These are phyloP conservation scores for Amaranthus tricolor DNA, from an alignment of 179 eudicot genomes.

Conservation along the genomic window DNA sequence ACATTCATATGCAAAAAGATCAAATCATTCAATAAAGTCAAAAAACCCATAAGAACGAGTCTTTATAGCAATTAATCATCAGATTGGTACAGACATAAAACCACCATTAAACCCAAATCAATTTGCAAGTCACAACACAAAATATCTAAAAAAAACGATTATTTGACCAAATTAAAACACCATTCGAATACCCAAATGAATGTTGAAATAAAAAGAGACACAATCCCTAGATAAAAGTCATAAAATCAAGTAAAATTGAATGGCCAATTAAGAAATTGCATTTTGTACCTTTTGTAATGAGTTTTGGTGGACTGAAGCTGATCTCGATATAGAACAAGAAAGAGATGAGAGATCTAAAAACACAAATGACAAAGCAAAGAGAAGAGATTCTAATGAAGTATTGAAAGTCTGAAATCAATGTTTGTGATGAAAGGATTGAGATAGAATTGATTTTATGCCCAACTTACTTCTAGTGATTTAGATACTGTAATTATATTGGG, in stretches of 20 bases:
- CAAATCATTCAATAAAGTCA: background rate
- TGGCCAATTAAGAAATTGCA: background rate
- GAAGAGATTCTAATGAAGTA: background rate
- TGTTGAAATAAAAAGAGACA: background rate
- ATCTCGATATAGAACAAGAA: background rate
- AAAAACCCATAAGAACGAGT: background rate
- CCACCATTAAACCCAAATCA: slow-evolving; percentile 13
- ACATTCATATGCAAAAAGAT: background rate
- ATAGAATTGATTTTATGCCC: background rate
- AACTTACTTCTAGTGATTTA: background rate
- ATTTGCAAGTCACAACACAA: slow-evolving; percentile 2
- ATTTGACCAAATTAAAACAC: background rate
- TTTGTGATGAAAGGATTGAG: slow-evolving; percentile 11
- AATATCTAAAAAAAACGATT: background rate
- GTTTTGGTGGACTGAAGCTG: background rate
- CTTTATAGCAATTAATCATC: slow-evolving; percentile 1
- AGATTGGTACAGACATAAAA: slow-evolving; percentile 1
- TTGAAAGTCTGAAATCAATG: background rate
- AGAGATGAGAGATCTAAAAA: slow-evolving; percentile 19
- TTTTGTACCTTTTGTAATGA: slow-evolving; percentile 17
- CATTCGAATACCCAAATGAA: slow-evolving; percentile 15
- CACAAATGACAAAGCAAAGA: background rate
- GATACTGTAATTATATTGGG: no score
- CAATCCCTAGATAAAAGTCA: slow-evolving; percentile 1
- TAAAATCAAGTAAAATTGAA: slow-evolving; percentile 9